Evolutionary conservation across 257 asterid species (phyloP), one percentile per base, ranked within the genome.

Genomic region (Lavandula angustifolia): DNA sequence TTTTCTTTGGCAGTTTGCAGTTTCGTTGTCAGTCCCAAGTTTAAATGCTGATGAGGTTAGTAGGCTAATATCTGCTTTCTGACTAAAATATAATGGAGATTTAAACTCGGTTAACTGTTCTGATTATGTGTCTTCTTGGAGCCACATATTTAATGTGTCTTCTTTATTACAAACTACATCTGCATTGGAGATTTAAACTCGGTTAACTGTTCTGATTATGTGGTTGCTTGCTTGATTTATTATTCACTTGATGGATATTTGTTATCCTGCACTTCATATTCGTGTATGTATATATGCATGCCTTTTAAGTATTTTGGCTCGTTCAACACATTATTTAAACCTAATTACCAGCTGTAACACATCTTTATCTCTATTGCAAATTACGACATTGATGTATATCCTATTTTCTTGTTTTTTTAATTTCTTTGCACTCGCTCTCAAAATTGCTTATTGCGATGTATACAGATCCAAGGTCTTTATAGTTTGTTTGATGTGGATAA

Each of bases 21-120:
- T 90, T 71, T 41, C 77, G 12, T 79, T 62, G 54, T 79, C 83
- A 48, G 70, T 90, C 50, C 91, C 92, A 49, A 72, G 66, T 64
- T 55, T 83, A 83, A 82, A 76, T 38, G 41, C n/a, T 6, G 79
- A 81, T 6, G 99, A 91, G 97, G 96, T 90, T 73, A 82, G 84
- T 62, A 32, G 14, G 66, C 42, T 22, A 53, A 6, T 59, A 51
- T 64, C 13, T 46, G 56, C 54, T 47, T 56, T 54, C 18, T 40
- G 9, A 32, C 42, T 34, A 32, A 33, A 8, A 1, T 3, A 29
- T 12, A 9, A 49, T 7, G 6, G 38, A 27, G 3, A 4, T 7
- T 54, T 11, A 6, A 18, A 37, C 27, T 5, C 29, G 55, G 54
- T 29, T 17, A 42, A 7, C 16, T 7, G 40, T 55, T 43, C 49